Base-by-base conservation (phyloP, 345 rosid genomes). In the Populus alba region DNA sequence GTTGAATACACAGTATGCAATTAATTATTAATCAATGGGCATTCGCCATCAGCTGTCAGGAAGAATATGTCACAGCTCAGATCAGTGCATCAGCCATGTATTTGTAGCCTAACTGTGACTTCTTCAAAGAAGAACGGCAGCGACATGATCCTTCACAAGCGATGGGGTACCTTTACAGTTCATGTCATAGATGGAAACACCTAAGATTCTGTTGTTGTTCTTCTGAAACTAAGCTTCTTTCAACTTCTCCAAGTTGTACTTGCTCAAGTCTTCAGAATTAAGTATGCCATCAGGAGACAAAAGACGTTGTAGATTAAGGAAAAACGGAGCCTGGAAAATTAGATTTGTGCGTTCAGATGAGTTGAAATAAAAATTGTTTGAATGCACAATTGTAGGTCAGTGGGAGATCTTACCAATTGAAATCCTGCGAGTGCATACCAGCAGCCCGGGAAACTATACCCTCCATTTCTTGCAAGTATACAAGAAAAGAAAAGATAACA, bases 281-380 rank as follows among this genome's bases (percentile, higher is more conserved):
- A 90, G 84, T 59, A 87, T 55, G 70, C 94, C 89, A 4, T 77
- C 69, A 7, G 68, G 77, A 20, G 84, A 82, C 31, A 78, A 81
- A 74, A 82, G 84, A 39, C 84, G 78, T 11, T 43, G 65, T 8
- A 72, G 49, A 38, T 78, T 66, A 11, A 70, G 71, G 37, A 74
- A 74, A 47, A 82, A 78, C 16, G 79, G 78, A 27, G 81, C 69
- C 84, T 82, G 75, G 11, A 41, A 72, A 70, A 25, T 23, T 53
- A 39, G 13, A 4, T 31, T 68, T 43, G 35, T 4, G 16, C 45
- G n/a, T 59, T 23, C 33, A 22, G 62, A 20, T 79, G 59, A 29
- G 27, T 31, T 38, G 6, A 16, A 39, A 68, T 1, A 61, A 2
- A 33, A 63, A 41, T 3, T 41, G 68, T 18, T 41, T 37, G 10